Evolutionary conservation across 2,329 filamentous ascomycete species (phyloP).

Genomic region (Tolypocladium ophioglossoides): DNA sequence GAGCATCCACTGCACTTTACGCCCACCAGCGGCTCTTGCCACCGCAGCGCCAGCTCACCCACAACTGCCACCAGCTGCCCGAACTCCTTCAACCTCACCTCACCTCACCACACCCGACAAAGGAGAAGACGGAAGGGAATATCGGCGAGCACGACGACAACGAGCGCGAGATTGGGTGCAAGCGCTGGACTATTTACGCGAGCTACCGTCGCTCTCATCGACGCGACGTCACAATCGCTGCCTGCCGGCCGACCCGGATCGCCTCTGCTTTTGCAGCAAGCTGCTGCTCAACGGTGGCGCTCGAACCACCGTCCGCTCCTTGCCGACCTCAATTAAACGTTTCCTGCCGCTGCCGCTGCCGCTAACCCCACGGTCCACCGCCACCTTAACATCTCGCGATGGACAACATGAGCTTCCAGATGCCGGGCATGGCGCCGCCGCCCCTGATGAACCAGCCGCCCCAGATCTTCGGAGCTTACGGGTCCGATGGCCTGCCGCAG

Average conservation of each 20-base stretch:
- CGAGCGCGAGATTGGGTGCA: background rate
- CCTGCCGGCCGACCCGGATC: background rate
- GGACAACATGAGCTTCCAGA: slow-evolving; percentile 46
- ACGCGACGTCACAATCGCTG: background rate
- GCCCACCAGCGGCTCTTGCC: too few species aligned
- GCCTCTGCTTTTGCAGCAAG: background rate
- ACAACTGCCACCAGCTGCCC: background rate
- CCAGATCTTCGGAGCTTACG: slow-evolving; percentile 58
- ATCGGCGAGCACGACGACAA: background rate
- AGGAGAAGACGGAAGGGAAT: background rate
- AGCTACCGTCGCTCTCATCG: background rate
- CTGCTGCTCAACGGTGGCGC: background rate
- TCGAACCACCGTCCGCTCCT: background rate
- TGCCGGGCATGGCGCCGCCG: slow-evolving; percentile 43
- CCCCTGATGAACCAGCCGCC: slow-evolving; percentile 56
- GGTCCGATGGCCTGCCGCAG: slow-evolving; percentile 47
- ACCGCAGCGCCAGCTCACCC: too few species aligned
- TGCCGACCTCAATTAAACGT: background rate
- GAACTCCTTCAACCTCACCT: background rate
- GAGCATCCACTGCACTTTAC: background rate
- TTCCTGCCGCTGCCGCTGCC: background rate
- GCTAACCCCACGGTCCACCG: background rate
- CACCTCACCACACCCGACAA: background rate
- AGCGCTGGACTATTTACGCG: background rate
- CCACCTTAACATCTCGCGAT: slow-evolving; percentile 9